Evolutionary conservation across 1,139 yeast genomes (phyloP), one percentile per base, ranked within the genome.

Genomic region (Maudiozyma humilis): DNA sequence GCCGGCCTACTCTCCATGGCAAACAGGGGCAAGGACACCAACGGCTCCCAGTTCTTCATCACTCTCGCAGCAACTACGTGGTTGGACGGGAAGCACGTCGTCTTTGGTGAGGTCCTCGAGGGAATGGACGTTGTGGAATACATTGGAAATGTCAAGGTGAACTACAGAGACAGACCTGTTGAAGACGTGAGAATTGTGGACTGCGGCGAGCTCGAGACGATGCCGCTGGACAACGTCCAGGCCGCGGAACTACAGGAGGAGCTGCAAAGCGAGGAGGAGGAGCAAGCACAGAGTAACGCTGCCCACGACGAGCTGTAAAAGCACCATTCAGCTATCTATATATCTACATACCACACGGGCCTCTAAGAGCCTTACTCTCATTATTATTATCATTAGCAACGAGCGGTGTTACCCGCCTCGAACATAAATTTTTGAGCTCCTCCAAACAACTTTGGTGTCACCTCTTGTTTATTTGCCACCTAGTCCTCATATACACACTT

Each of bases 1-100:
- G 73, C 78, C 40, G 91, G 91, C 53, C 72, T 82, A 62, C 67
- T 83, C 54, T 76, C 86, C 44, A 83, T 83, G 87, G 93, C 91
- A 51, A 83, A 83, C 63, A 76, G 85, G 45, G 93, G 91, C 48
- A 79, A 77, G 56, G 77, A 82, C 69, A 79, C 89, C 62, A 82
- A 81, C 60, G 89, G 91, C 23, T 79, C 87, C 27, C 93, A 83
- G 65, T 83, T 83, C 63, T 80, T 79, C 68, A 76, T 80, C 59
- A 80, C 86, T 52, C 79, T 87, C 15, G 78, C 71, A 7, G 65
- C 72, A 14, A 77, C 85, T 31, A 64, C 68, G 35, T 78, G 82
- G 82, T 71, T 83, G 54, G 77, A 82, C 63, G 82, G 82, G 32
- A 67, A 66, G 20, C 87, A 83, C 63, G 91, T 83, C 52, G 91